Conservation (phyloP, 345 rosid genomes). For the Sonneratia caseolaris region DNA sequence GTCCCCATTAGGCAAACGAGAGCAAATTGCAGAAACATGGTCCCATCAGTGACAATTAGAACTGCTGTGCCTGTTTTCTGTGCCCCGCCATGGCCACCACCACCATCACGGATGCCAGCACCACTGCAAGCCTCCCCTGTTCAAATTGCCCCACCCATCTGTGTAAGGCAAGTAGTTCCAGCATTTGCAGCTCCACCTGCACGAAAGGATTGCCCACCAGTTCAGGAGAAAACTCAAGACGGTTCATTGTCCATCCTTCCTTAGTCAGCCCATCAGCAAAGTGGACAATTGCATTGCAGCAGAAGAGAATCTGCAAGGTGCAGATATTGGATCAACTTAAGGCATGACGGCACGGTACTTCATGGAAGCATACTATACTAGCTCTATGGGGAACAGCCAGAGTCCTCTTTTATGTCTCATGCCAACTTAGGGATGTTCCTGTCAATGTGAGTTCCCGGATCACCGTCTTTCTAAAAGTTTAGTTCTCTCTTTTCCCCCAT, state of each 20-base stretch:
- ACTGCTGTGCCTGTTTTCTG: conserved; percentile 29
- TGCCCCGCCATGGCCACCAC: conserved; percentile 34
- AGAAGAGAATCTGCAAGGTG: conserved; percentile 22
- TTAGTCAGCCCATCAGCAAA: conserved; percentile 7
- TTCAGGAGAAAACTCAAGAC: conserved; percentile 9
- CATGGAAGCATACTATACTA: not conserved
- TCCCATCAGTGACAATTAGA: conserved; percentile 36
- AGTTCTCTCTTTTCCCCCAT: not conserved
- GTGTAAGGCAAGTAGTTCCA: conserved; percentile 61
- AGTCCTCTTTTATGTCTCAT: conserved; percentile 6
- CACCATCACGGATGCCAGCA: conserved; percentile 19
- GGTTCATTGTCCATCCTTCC: conserved; percentile 8
- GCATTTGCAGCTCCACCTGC: conserved; percentile 55
- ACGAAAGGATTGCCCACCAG: conserved; percentile 21
- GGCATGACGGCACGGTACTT: conserved; percentile 20
- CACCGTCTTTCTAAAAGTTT: not conserved
- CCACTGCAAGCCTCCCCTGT: conserved; percentile 28
- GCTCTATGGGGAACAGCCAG: conserved; percentile 2
- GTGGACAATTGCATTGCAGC: conserved; percentile 20
- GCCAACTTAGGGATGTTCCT: conserved; percentile 4
- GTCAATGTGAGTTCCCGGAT: not conserved
- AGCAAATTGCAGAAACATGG: conserved; percentile 25
- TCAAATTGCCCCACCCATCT: conserved; percentile 58
- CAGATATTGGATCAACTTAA: conserved; percentile 46
- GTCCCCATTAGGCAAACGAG: conserved; percentile 28